A percentile compares a stretch with the other conserved stretches of the same genome.
Evolutionary conservation across 352 stramenopile genomes (phyloP).

Genomic region (Pythium vanterpoolii): DNA sequence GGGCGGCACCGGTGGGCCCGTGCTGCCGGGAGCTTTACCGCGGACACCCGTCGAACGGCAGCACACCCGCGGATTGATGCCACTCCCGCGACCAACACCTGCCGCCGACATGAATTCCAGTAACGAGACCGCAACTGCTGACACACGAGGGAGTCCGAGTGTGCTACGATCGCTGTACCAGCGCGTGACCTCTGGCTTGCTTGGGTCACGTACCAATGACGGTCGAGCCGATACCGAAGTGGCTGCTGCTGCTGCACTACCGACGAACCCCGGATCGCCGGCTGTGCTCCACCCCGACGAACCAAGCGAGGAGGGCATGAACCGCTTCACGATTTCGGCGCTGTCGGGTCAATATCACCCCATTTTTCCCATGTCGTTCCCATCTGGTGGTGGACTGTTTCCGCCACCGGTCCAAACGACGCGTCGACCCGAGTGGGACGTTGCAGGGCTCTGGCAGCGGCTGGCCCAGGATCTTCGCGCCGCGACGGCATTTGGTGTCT

Average conservation of each 20-base stretch:
- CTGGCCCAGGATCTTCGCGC: slow-evolving; percentile 19
- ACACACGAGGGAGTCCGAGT: not conserved
- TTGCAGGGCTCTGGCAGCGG: slow-evolving; percentile 21
- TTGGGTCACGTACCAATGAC: slow-evolving; percentile 16
- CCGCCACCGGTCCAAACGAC: not conserved
- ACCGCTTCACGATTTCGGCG: slow-evolving; percentile 12
- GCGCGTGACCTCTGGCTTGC: slow-evolving; percentile 19
- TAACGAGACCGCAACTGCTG: not conserved
- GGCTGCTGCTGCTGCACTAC: not conserved
- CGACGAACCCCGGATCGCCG: not conserved
- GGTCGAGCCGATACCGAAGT: not conserved
- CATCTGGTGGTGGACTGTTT: slow-evolving; percentile 3
- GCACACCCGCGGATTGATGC: slow-evolving; percentile 5
- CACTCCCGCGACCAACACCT: not conserved
- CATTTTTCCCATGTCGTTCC: slow-evolving; percentile 23
- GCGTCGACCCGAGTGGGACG: slow-evolving; percentile 24
- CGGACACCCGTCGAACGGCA: slow-evolving; percentile 3
- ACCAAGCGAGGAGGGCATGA: slow-evolving; percentile 2
- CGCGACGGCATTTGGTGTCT: slow-evolving; percentile 19
- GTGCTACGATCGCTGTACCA: slow-evolving; percentile 24
- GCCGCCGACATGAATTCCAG: not conserved
- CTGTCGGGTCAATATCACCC: slow-evolving; percentile 12
- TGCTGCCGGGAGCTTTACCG: not conserved
- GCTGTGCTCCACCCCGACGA: slow-evolving; percentile 13
- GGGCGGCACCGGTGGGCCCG: not conserved